A percentile compares a stretch with the other conserved stretches of the same genome.
phyloP scores from a whole-genome alignment of 495 filamentous ascomycete genomes.

The Penicillium dipodomyicola region DNA sequence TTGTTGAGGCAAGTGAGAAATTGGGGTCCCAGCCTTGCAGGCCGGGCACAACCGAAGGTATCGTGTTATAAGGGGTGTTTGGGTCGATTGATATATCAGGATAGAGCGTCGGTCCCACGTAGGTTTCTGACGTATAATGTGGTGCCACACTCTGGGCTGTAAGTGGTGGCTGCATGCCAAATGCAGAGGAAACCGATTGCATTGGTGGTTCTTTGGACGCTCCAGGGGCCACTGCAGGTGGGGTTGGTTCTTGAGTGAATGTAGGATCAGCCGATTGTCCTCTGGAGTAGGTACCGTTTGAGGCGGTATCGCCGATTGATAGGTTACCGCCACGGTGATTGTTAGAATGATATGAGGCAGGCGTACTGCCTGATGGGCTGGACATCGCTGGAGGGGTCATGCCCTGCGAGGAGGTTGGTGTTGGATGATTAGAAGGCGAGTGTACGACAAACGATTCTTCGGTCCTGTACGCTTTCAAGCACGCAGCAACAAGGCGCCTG shows the following conservation, averaged over 20 bases:
- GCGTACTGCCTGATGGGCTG: constrained; percentile 45
- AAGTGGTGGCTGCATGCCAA: constrained; percentile 20
- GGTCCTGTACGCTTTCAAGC: constrained; percentile 76
- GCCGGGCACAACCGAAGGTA: constrained; percentile 46
- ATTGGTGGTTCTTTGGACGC: constrained; percentile 22
- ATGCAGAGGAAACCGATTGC: constrained; percentile 20
- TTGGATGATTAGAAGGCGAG: constrained; percentile 55
- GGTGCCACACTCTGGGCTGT: constrained; percentile 14
- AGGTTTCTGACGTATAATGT: constrained; percentile 26
- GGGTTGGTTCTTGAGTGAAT: constrained; percentile 27
- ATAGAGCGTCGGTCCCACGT: constrained; percentile 26
- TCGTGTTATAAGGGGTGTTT: constrained; percentile 44
- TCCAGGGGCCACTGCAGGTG: constrained; percentile 20
- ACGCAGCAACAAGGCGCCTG: constrained; percentile 72
- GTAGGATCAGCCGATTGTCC: constrained; percentile 41
- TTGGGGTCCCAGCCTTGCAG: constrained; percentile 49
- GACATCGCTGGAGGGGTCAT: constrained; percentile 52
- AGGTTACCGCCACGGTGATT: constrained; percentile 26
- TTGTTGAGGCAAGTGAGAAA: constrained; percentile 45
- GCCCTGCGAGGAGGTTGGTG: constrained; percentile 45
- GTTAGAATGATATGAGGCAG: constrained; percentile 38
- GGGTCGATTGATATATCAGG: constrained; percentile 39
- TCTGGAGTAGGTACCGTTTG: constrained; percentile 35
- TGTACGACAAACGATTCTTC: constrained; percentile 64
- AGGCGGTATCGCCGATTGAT: constrained; percentile 35